Base-by-base conservation (phyloP, 2,329 filamentous ascomycete genomes). In the Aureobasidium sp. region DNA sequence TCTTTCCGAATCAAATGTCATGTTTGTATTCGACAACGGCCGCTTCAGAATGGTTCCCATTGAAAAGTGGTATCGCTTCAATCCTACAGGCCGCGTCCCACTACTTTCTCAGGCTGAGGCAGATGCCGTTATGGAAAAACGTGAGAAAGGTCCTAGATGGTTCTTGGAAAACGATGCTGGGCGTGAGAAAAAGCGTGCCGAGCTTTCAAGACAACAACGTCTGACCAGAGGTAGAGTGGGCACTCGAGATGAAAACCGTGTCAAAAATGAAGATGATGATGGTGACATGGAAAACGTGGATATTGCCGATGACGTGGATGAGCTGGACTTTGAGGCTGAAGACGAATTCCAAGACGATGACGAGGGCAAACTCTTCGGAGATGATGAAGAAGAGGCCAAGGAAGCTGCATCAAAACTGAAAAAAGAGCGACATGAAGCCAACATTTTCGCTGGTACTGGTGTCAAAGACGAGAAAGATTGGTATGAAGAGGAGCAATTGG, bases 61-160 rank as follows among this genome's bases (percentile, higher is more conserved):
- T 21, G 93, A 99, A 75, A 96, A 97, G 70, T 97, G 90, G 87
- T 99, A 99, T 77, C 89, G 86, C 61, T 95, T 96, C 71, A 86
- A 83, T 4, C 82, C 87, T 47, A 93, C 93, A 1, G 69, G 68
- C 57, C 68, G 69, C 72, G 71, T 75, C 66, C 89, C 90, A 61
- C 84, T 87, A 11, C 84, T 92, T 73, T 87, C 85, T 0, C 86
- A 92, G 11, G 92, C 96, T 65, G 87, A 96, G 71, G 90, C 90
- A 0, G 92, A 97, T 72, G 87, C 87, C 61, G 81, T 86, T 62
- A 91, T 96, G 87, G 86, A 83, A 63, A 88, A 89, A 73, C 91
- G 91, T 72, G 81, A 86, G 52, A 87, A 87, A 63, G 84, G 88
- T 50, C 86, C 89, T 25, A 83, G 89, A 59, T 97, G 92, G 89